These are phyloP conservation scores for Moniliophthora roreri DNA, from an alignment of 1,284 basidiomycete genomes.

Conservation along the genomic window DNA sequence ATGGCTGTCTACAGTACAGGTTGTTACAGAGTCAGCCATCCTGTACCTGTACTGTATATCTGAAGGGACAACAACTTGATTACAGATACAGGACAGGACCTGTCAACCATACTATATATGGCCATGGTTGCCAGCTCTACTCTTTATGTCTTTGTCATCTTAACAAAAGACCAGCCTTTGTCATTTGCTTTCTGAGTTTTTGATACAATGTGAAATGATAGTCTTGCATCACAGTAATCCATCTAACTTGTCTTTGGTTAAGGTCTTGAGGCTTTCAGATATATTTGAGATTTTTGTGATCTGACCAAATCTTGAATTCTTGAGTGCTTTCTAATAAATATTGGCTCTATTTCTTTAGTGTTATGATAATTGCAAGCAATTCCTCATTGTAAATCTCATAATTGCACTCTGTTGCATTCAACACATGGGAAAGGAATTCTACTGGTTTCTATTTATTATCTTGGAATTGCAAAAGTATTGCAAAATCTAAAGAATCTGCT, in stretches of 20 bases:
- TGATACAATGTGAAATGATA: slow-evolving; percentile 37
- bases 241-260: slow-evolving; percentile 27
- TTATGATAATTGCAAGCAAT: too few relatives aligned
- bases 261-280: slow-evolving; percentile 23
- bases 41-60: too few relatives aligned
- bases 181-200: slow-evolving; percentile 32
- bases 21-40: too few relatives aligned
- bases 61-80: too few relatives aligned
- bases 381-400: too few relatives aligned
- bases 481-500: not conserved
- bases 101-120: too few relatives aligned
- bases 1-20: too few relatives aligned
- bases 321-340: too few relatives aligned
- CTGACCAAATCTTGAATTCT: slow-evolving; percentile 22
- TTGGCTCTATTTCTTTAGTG: too few relatives aligned
- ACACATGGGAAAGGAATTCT: not conserved
- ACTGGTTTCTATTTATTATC: not conserved
- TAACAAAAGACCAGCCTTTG: slow-evolving; percentile 39
- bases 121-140: slow-evolving; percentile 28
- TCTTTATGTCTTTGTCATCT: slow-evolving; percentile 31
- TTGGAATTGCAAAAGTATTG: not conserved
- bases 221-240: slow-evolving; percentile 22
- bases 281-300: slow-evolving; percentile 30
- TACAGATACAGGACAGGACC: slow-evolving; percentile 26
- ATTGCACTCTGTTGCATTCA: not conserved